Evolutionary conservation across 2,329 filamentous ascomycete species (phyloP).

Genomic region (Mycosphaerelloides madeirae): DNA sequence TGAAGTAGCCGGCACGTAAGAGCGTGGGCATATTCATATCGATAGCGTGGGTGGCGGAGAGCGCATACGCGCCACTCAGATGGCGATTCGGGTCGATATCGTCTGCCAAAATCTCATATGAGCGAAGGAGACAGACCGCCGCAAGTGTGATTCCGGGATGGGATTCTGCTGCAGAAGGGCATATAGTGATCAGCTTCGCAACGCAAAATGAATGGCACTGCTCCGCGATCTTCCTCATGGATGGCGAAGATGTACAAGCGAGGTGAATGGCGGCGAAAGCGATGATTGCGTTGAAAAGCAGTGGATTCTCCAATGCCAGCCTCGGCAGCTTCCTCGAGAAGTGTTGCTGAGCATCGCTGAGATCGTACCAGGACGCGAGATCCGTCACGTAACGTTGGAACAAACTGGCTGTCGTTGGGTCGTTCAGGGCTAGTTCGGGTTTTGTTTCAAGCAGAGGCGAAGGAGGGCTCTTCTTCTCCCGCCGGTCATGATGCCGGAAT

Average conservation of each 20-base stretch:
- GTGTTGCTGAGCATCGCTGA: conserved; percentile 6
- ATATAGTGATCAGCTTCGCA: not conserved
- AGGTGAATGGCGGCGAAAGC: conserved; percentile 8
- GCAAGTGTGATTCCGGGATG: not conserved
- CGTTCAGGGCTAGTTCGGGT: not conserved
- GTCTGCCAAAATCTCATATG: conserved; percentile 7
- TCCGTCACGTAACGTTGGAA: conserved; percentile 7
- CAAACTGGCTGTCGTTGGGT: not conserved
- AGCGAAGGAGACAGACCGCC: conserved; percentile 7
- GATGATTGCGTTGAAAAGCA: conserved; percentile 7
- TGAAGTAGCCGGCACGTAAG: conserved; percentile 8
- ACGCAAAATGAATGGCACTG: conserved; percentile 3
- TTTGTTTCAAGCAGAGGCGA: not conserved
- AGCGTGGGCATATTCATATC: conserved; percentile 1
- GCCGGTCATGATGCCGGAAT: not conserved
- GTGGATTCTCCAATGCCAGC: conserved; percentile 1
- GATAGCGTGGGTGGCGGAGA: not conserved
- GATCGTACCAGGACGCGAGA: conserved; percentile 7
- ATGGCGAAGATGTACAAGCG: not conserved
- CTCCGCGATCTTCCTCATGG: conserved; percentile 2
- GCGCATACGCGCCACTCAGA: conserved; percentile 6
- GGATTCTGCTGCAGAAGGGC: not conserved
- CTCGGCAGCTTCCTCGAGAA: conserved; percentile 2
- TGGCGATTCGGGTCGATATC: conserved; percentile 8
- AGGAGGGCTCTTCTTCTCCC: not conserved